Base-by-base conservation (phyloP, 2,329 filamentous ascomycete genomes). In the Epichloe hybrida region DNA sequence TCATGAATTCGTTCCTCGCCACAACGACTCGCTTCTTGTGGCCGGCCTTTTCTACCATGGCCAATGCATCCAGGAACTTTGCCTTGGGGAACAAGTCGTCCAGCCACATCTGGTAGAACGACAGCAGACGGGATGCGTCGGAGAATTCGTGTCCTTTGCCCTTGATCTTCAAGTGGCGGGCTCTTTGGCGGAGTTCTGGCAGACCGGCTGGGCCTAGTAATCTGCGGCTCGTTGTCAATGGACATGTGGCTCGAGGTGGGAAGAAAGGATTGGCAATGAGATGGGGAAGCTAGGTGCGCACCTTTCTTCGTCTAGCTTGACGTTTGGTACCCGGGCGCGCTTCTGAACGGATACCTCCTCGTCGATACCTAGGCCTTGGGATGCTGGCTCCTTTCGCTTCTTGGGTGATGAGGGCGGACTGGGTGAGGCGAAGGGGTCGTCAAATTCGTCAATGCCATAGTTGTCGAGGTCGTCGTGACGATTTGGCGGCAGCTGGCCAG, bases 131-230 rank as follows among this genome's bases (percentile, higher is more conserved):
- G 0, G 83, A 79, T 11, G 89, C 80, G 63, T 98, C 93, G 17
- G 85, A 83, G 67, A 93, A 97, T 82, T 98, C 93, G 64, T 97
- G 88, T 0, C 90, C 91, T 66, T 95, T 97, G 47, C 93, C 93
- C 64, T 91, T 94, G 58, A 96, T 81, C 56, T 80, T 87, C 20
- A 96, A 69, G 34, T 80, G 76, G 49, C 79, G 81, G 0, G 87
- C 83, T 58, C 82, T 81, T 54, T 75, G 79, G 41, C 86, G 81
- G 49, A 98, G 71, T 59, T 84, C 88, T 1, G 88, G 88, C 53
- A 98, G 89, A 1, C 93, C 93, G 46, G 81, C 77, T 20, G 83
- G 77, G 3, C 88, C 93, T 1, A 97, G 74, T n/a, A 97, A 70
- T 56, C 88, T 89, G 31, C 7, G 5, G n/a, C 21, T 34, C 8